phyloP scores from a whole-genome alignment of 257 asterid genomes.

The Ocimum tenuiflorum region DNA sequence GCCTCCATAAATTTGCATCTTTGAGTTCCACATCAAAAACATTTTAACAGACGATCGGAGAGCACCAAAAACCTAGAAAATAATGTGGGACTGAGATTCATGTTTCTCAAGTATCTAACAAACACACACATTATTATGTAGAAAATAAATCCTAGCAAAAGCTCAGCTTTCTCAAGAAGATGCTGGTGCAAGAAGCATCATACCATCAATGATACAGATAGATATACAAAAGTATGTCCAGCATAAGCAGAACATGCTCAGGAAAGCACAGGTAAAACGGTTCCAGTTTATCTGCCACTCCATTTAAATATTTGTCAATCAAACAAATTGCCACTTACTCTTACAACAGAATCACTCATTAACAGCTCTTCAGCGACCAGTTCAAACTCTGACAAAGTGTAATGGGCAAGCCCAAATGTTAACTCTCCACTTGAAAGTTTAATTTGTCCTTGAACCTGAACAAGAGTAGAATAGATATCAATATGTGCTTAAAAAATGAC shows the following conservation, averaged over 20 bases:
- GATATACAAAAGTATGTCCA: not conserved
- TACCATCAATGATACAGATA: not conserved
- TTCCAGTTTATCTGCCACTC: not conserved
- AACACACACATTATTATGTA: not conserved
- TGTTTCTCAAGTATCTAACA: not conserved
- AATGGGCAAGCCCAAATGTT: conserved; percentile 92
- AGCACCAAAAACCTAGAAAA: conserved; percentile 86
- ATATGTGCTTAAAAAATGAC: not conserved
- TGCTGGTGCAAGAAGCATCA: conserved; percentile 2
- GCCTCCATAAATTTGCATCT: conserved; percentile 88
- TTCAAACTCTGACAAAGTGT: conserved; percentile 89
- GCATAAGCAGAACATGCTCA: not conserved
- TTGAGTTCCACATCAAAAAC: conserved; percentile 95
- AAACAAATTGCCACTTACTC: conserved; percentile 42
- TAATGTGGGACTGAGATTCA: conserved; percentile 11
- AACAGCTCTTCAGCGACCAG: conserved; percentile 91
- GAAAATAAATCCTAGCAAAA: not conserved
- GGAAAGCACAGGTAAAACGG: not conserved
- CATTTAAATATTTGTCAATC: conserved; percentile 4
- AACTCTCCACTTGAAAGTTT: conserved; percentile 61
- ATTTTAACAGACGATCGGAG: conserved; percentile 96
- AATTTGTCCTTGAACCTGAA: conserved; percentile 93
- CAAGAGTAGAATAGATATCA: conserved; percentile 20
- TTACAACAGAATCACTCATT: conserved; percentile 83
- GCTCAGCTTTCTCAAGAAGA: conserved; percentile 11